Conservation (phyloP, 768 basidiomycete species). For the Hypholoma fasciculare region DNA sequence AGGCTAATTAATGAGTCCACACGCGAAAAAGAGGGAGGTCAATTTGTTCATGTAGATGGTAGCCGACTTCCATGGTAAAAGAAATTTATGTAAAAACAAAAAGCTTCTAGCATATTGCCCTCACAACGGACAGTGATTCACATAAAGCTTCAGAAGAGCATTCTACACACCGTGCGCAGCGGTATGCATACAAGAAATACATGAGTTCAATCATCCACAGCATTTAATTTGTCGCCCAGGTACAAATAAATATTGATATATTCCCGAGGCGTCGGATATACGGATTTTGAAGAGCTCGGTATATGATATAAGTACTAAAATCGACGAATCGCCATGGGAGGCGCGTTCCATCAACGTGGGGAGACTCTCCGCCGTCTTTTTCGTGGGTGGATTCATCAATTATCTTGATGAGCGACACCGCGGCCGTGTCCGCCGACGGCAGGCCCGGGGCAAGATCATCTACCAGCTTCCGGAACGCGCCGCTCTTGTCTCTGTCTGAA, state of each 20-base stretch:
- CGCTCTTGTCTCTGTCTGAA: background rate
- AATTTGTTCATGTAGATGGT: background rate
- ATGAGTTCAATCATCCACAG: too few relatives aligned
- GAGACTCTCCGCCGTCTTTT: background rate
- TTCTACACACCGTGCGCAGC: too few relatives aligned
- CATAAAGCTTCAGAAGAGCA: too few relatives aligned
- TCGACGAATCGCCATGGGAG: background rate
- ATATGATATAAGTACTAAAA: too few relatives aligned
- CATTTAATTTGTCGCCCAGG: too few relatives aligned
- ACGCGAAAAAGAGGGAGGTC: constrained; percentile 1
- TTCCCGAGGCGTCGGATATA: too few relatives aligned
- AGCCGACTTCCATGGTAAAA: background rate
- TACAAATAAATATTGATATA: too few relatives aligned
- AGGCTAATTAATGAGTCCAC: background rate
- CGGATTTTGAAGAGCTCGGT: too few relatives aligned
- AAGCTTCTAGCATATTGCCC: too few relatives aligned
- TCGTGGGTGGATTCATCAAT: background rate
- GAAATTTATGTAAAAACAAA: background rate
- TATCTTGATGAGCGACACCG: background rate
- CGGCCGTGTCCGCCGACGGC: background rate
- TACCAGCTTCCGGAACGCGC: background rate
- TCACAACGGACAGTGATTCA: too few relatives aligned
- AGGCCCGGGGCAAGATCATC: background rate
- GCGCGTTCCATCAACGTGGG: background rate
- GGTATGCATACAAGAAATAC: too few relatives aligned